These are phyloP conservation scores for Xylariaceae sp. DNA, from an alignment of 2,329 filamentous ascomycete species.

Conservation along the genomic window DNA sequence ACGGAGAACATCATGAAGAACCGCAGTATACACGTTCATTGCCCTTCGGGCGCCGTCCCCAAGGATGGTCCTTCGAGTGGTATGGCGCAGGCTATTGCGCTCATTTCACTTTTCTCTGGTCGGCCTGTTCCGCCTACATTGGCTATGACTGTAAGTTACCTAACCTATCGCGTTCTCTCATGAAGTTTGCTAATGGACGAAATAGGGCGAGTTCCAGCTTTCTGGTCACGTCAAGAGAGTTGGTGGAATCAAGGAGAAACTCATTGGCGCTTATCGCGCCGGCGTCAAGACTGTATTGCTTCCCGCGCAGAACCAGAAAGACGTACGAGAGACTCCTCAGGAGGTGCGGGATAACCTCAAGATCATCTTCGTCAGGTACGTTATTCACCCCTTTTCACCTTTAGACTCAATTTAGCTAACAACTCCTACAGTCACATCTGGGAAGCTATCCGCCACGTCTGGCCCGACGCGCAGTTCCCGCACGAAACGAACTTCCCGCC, in stretches of 20 bases:
- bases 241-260: slow-evolving; percentile 96
- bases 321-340: slow-evolving; percentile 81
- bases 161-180: slow-evolving; percentile 14
- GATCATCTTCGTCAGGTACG: slow-evolving; percentile 84
- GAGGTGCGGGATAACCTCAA: slow-evolving; percentile 84
- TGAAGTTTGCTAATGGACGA: slow-evolving; percentile 21
- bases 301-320: slow-evolving; percentile 84
- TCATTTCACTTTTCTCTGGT: slow-evolving; percentile 84
- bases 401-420: slow-evolving; percentile 6
- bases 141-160: slow-evolving; percentile 74
- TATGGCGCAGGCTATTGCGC: slow-evolving; percentile 86
- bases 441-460: slow-evolving; percentile 86
- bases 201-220: slow-evolving; percentile 65
- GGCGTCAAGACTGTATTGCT: slow-evolving; percentile 92
- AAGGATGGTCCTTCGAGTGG: slow-evolving; percentile 88
- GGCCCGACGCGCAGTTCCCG: slow-evolving; percentile 85
- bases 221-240: slow-evolving; percentile 89
- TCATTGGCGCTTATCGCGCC: slow-evolving; percentile 87
- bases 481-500: slow-evolving; percentile 59
- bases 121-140: slow-evolving; percentile 84
- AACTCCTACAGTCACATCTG: slow-evolving; percentile 66
- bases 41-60: slow-evolving; percentile 87
- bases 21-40: slow-evolving; percentile 91
- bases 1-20: slow-evolving; percentile 94
- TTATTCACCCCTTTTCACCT: slow-evolving; percentile 17